Conservation (phyloP, 768 basidiomycete species). For the Amanita rubescens region DNA sequence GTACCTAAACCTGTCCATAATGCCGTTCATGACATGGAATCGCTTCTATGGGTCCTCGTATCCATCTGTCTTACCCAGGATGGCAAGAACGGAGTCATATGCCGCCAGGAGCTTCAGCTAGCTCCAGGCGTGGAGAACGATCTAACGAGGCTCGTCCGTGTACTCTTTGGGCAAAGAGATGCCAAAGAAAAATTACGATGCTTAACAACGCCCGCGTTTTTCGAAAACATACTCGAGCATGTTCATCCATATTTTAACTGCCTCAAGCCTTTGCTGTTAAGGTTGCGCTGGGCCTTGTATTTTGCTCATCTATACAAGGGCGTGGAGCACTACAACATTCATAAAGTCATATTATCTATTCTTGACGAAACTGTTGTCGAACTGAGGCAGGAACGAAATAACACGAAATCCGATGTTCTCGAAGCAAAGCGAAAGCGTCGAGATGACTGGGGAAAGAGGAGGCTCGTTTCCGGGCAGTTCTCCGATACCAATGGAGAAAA, state of each 20-base stretch:
- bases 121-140: not conserved
- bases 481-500: no score
- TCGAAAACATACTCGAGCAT: not conserved
- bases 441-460: no score
- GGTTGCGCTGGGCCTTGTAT: not conserved
- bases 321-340: not conserved
- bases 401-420: no score
- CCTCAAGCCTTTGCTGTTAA: not conserved
- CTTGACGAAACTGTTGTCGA: not conserved
- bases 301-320: not conserved
- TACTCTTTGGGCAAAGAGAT: not conserved
- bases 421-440: no score
- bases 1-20: not conserved
- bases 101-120: not conserved
- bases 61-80: conserved; percentile 9
- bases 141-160: not conserved
- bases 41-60: conserved; percentile 15
- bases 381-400: not conserved
- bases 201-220: not conserved
- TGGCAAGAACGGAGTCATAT: not conserved
- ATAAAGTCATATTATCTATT: not conserved
- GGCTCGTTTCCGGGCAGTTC: no score
- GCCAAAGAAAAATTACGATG: not conserved
- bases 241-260: not conserved
- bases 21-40: conserved; percentile 15